Evolutionary conservation across 306 rosid genomes (phyloP), one percentile per base, ranked within the genome.

Genomic region (Prunus salicina): DNA sequence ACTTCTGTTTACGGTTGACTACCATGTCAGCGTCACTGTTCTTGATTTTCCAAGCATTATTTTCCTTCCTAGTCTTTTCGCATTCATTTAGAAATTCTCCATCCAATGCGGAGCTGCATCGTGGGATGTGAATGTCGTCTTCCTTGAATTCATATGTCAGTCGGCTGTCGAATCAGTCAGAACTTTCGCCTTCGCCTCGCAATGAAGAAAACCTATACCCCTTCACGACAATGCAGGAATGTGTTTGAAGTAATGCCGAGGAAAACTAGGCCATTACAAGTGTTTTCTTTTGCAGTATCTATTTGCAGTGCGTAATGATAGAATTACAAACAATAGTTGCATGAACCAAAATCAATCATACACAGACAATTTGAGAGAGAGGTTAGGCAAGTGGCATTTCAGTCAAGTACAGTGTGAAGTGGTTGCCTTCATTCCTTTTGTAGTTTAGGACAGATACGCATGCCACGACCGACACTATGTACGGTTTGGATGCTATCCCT

Each of bases 391-490:
- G 38, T 60, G 65, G 19, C 5, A 25, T 60, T 28, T 13, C 49
- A 25, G 43, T 25, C 15, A 50, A 49, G 28, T 12, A 6, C 18
- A 20, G 3, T 1, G 13, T 30, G 20, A 6, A 30, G 65, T 7
- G 24, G 11, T 32, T 50, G 60, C 10, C n/a, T 74, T 28, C 68
- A 74, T 79, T 84, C 79, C 60, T 27, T 75, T 56, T 79, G 68
- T 27, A 25, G 80, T 69, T 78, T 61, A 53, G 47, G 79, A 68
- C 79, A 53, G 71, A 57, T 6, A 74, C 72, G 79, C 50, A 63
- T 63, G 80, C 80, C 77, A 72, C 25, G 64, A 61, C 77, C 72
- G 67, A 62, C 20, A 69, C 63, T 78, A 25, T 12, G 82, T 84
- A 80, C 83, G 73, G 82, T 46, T 56, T 51, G 2, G 32, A 32